Evolutionary conservation across 148 eudicot species (phyloP).

Genomic region (Salicornia ramosissima): DNA sequence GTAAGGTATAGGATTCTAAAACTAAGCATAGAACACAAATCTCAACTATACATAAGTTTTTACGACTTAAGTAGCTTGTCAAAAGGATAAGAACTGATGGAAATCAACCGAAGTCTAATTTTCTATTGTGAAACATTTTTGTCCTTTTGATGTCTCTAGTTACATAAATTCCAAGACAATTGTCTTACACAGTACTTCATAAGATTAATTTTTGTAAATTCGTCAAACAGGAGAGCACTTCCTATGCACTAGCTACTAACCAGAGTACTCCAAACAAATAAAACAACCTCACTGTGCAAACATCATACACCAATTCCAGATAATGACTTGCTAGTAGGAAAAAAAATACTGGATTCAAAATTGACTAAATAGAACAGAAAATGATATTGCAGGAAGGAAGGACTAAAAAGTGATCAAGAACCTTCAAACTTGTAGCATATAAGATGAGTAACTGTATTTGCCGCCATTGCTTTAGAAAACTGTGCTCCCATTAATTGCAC

Average conservation of each 20-base stretch:
- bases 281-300: neutral
- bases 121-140: neutral
- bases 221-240: neutral
- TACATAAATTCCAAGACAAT: neutral
- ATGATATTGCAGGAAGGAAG: neutral
- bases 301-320: neutral
- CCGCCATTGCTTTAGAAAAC: conserved; percentile 77
- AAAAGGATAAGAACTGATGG: neutral
- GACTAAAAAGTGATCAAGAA: conserved; percentile 4
- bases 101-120: neutral
- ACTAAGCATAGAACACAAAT: neutral
- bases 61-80: neutral
- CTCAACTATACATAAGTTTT: neutral
- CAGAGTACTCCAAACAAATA: neutral
- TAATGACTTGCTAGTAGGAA: neutral
- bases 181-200: neutral
- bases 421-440: conserved; percentile 75
- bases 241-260: neutral
- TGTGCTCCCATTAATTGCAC: conserved; percentile 76
- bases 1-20: neutral
- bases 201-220: neutral
- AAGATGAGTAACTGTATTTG: conserved; percentile 82
- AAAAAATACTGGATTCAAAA: neutral
- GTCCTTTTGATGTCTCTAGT: neutral
- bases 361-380: conserved; percentile 9